Percentiles rank a stretch among this genome's conserved stretches.
Conservation (phyloP, 2,329 filamentous ascomycete species). For the Exophiala alcalophila region DNA sequence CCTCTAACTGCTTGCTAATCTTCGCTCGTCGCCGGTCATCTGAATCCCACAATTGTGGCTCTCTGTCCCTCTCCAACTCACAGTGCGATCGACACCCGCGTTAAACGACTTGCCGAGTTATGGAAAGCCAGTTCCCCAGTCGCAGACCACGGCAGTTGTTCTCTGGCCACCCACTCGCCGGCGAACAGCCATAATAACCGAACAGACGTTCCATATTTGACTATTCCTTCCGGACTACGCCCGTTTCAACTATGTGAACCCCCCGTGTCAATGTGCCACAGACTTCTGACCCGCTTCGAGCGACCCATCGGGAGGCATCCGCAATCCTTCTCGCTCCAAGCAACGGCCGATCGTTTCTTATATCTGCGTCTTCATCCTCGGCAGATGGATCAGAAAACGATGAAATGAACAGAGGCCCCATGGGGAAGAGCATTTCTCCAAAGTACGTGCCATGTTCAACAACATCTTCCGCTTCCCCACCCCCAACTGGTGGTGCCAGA, state of each 20-base stretch:
- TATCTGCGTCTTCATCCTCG: no score
- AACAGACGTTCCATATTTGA: no score
- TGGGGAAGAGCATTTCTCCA: constrained; percentile 12
- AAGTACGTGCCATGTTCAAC: no score
- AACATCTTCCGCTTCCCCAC: constrained; percentile 12
- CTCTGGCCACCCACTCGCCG: constrained; percentile 2
- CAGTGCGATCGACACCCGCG: not conserved
- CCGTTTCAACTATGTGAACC: no score
- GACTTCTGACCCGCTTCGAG: no score
- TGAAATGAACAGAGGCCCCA: not conserved
- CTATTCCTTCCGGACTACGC: no score
- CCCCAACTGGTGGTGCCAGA: constrained; percentile 5
- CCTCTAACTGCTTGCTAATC: not conserved
- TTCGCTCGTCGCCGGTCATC: no score
- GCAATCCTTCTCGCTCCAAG: no score
- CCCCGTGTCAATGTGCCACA: no score
- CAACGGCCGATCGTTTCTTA: no score
- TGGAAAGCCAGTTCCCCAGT: no score
- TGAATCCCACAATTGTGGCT: constrained; percentile 4
- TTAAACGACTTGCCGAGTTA: not conserved
- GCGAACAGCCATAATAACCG: constrained; percentile 6
- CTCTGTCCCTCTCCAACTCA: not conserved
- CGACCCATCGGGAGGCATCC: no score
- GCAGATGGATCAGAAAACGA: constrained; percentile 7
- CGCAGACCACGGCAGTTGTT: constrained; percentile 11